phyloP scores from a whole-genome alignment of 176 grass and related monocot genomes.

The Thalia dealbata region DNA sequence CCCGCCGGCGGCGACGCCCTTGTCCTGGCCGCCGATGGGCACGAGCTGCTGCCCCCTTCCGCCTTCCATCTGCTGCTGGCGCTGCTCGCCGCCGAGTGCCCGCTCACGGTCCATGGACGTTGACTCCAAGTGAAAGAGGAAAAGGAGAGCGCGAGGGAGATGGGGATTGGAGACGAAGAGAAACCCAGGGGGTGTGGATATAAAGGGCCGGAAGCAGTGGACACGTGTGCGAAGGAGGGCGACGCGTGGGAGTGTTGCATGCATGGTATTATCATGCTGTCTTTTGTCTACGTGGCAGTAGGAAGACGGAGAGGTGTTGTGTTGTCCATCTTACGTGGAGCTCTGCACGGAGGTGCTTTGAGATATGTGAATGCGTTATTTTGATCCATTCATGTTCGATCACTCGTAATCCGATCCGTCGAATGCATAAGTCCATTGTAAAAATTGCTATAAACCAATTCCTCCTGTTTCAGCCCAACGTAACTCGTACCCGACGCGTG shows the following conservation, averaged over 20 bases:
- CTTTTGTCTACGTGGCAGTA: too few species aligned
- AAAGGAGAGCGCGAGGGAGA: not conserved
- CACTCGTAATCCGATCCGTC: too few species aligned
- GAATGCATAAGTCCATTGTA: too few species aligned
- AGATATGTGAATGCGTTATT: too few species aligned
- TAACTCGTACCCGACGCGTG: too few species aligned
- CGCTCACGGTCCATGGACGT: slow-evolving; percentile 39
- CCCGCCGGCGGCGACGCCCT: slow-evolving; percentile 1
- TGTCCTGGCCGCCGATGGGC: slow-evolving; percentile 22
- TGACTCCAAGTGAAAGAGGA: not conserved
- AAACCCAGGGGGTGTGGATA: not conserved
- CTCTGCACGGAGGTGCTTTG: too few species aligned
- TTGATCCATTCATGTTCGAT: too few species aligned
- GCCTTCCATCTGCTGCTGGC: slow-evolving; percentile 9
- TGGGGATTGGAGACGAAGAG: not conserved
- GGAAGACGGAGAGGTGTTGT: too few species aligned
- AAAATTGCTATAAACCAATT: too few species aligned
- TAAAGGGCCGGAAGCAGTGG: slow-evolving; percentile 35
- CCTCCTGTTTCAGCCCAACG: too few species aligned
- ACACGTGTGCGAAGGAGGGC: slow-evolving; percentile 34
- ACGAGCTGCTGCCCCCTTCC: slow-evolving; percentile 35
- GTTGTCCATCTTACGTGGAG: too few species aligned
- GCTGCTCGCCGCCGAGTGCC: not conserved
- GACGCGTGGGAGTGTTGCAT: slow-evolving; percentile 27
- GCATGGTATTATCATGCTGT: too few species aligned